These are phyloP conservation scores for Arthrobotrys megalospora DNA, from an alignment of 2,329 filamentous ascomycete species.

Conservation along the genomic window DNA sequence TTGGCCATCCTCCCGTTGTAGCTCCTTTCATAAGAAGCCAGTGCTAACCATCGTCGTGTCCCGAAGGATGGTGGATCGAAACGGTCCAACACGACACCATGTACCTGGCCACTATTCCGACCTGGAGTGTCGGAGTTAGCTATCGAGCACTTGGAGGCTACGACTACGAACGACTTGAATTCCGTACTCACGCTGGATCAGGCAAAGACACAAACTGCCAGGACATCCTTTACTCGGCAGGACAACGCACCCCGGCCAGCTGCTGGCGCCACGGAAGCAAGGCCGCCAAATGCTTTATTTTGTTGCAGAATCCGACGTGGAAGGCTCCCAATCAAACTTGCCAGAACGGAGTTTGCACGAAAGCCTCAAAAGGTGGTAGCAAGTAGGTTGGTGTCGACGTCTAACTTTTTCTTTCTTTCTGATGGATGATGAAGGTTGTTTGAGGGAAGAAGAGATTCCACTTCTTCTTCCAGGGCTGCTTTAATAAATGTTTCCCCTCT, in stretches of 20 bases:
- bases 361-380: neutral
- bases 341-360: constrained; percentile 4
- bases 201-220: neutral
- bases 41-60: neutral
- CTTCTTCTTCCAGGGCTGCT: neutral
- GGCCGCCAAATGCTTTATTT: constrained; percentile 21
- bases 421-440: constrained; percentile 1
- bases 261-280: constrained; percentile 34
- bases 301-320: neutral
- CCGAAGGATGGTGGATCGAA: constrained; percentile 25
- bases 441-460: constrained; percentile 1
- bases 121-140: constrained; percentile 16
- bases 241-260: constrained; percentile 13
- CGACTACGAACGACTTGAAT: constrained; percentile 6
- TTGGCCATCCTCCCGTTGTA: neutral
- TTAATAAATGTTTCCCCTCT: constrained; percentile 4
- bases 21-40: neutral
- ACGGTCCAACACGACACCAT: neutral
- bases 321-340: neutral
- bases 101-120: neutral
- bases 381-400: too few relatives aligned
- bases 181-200: neutral
- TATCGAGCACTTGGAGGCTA: constrained; percentile 18
- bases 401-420: neutral
- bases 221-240: neutral